Conservation (phyloP, 768 basidiomycete genomes). For the Brasilioporus rufonigricans region DNA sequence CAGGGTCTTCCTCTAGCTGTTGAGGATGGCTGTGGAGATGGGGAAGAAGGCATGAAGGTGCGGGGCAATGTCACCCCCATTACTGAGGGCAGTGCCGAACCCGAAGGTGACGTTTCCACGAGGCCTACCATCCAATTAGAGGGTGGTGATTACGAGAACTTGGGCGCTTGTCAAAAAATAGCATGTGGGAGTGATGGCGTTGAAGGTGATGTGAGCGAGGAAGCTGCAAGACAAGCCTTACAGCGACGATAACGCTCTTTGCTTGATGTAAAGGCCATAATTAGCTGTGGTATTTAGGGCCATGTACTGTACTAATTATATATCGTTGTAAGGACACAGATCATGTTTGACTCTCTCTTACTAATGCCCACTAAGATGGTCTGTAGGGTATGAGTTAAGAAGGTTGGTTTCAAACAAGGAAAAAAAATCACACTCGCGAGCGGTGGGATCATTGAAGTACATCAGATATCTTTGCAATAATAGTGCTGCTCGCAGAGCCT, state of each 20-base stretch:
- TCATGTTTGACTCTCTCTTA: no score
- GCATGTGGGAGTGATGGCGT: background rate
- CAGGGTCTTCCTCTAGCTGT: conserved; percentile 8
- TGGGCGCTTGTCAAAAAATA: background rate
- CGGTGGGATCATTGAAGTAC: no score
- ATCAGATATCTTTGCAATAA: no score
- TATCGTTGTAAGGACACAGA: no score
- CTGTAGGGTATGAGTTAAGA: no score
- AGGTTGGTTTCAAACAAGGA: no score
- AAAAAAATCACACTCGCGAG: no score
- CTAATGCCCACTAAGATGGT: no score
- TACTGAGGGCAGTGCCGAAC: conserved; percentile 8
- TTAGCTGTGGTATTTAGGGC: no score
- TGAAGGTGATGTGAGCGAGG: background rate
- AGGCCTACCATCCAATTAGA: background rate
- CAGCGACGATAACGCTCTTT: background rate
- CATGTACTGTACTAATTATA: no score
- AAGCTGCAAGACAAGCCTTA: background rate
- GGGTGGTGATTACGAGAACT: conserved; percentile 15
- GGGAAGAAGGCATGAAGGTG: background rate
- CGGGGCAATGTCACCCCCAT: background rate
- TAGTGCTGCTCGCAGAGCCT: no score
- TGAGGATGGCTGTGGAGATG: conserved; percentile 3
- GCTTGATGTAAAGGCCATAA: background rate
- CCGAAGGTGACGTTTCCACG: background rate